Evolutionary conservation across 306 rosid genomes (phyloP).

Genomic region (Vigna nakashimae): DNA sequence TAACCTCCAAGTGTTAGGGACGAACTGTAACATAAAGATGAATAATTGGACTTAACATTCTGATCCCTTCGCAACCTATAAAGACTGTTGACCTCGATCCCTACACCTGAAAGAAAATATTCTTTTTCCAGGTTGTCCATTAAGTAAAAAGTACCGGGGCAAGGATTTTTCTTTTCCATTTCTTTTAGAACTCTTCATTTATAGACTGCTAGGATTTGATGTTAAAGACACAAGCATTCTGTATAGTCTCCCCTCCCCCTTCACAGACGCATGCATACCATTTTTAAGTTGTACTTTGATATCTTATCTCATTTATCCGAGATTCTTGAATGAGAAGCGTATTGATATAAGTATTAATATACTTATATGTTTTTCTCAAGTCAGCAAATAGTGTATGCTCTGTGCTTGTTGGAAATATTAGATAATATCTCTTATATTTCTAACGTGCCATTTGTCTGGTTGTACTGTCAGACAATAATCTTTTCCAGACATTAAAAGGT

Average conservation of each 20-base stretch:
- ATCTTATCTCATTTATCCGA: not conserved
- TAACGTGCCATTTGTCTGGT: constrained; percentile 3
- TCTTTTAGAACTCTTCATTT: constrained; percentile 18
- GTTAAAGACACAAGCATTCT: not conserved
- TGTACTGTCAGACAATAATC: constrained; percentile 8
- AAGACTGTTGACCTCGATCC: too few relatives aligned
- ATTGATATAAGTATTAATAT: not conserved
- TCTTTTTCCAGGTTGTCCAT: constrained; percentile 2
- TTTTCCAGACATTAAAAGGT: constrained; percentile 2
- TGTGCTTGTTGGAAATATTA: not conserved
- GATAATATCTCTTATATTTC: too few relatives aligned
- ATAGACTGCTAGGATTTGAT: constrained; percentile 20
- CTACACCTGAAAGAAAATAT: too few relatives aligned
- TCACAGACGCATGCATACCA: not conserved
- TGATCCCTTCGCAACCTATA: too few relatives aligned
- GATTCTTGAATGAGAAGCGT: not conserved
- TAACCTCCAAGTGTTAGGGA: too few relatives aligned
- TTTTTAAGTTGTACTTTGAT: not conserved
- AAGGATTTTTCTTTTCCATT: not conserved
- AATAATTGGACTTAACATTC: too few relatives aligned
- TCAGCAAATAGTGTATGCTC: not conserved
- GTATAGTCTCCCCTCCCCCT: not conserved
- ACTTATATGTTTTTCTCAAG: not conserved
- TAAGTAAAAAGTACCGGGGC: not conserved
- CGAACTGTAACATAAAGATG: too few relatives aligned